Conservation (phyloP, 306 rosid species). For the Mimosa pudica region DNA sequence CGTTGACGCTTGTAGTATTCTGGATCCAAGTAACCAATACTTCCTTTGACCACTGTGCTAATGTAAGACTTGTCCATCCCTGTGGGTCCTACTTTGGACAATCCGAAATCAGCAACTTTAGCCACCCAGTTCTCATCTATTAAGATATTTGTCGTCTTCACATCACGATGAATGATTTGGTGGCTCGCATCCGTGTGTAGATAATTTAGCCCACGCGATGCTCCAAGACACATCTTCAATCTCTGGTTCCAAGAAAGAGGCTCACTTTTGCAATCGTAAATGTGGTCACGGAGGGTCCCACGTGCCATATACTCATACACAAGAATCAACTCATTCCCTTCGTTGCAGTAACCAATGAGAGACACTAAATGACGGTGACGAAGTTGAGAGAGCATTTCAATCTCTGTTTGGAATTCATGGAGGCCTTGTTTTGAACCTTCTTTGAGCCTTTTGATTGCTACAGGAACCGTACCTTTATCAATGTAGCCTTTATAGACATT, state of each 20-base stretch:
- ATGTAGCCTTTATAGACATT: background rate
- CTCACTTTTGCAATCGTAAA: background rate
- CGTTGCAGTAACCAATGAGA: background rate
- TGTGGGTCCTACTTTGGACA: background rate
- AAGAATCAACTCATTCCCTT: background rate
- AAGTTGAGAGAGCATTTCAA: constrained; percentile 8
- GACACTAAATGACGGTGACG: background rate
- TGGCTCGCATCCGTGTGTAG: background rate
- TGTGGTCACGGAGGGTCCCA: background rate
- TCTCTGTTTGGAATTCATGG: background rate
- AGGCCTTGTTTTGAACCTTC: background rate
- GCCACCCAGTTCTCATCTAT: background rate
- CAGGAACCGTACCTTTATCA: background rate
- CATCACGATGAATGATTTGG: background rate
- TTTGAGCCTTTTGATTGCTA: constrained; percentile 1
- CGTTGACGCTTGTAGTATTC: background rate
- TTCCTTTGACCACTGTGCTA: background rate
- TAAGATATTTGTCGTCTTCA: background rate
- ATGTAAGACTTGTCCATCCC: background rate
- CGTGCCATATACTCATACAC: background rate
- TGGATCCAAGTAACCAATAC: background rate
- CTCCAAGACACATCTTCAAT: background rate
- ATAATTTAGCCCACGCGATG: background rate
- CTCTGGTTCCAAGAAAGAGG: background rate
- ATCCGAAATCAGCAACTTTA: background rate